Conservation (phyloP, 306 rosid species). For the Abrus precatorius region DNA sequence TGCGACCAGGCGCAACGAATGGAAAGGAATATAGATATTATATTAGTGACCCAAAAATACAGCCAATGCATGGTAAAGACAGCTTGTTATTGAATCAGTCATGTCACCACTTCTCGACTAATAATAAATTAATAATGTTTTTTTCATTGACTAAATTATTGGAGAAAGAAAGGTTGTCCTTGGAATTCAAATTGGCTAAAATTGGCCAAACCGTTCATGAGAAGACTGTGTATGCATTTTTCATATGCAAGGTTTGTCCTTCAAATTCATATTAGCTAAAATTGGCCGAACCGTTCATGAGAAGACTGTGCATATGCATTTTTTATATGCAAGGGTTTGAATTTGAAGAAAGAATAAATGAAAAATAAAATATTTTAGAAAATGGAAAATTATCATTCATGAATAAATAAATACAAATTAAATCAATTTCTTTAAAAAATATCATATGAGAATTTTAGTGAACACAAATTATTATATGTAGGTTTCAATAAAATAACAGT, state of each 20-base stretch:
- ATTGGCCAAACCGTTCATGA: not conserved
- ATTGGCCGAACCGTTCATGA: not conserved
- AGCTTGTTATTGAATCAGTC: not conserved
- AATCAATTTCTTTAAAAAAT: too few relatives aligned
- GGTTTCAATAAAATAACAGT: not conserved
- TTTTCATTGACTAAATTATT: not conserved
- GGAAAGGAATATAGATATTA: not conserved
- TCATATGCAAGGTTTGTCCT: not conserved
- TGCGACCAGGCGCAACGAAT: conserved; percentile 24
- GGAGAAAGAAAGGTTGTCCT: not conserved
- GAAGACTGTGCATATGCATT: not conserved
- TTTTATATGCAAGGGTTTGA: too few relatives aligned
- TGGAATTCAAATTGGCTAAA: not conserved
- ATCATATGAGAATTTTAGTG: too few relatives aligned
- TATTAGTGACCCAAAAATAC: not conserved
- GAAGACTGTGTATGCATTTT: not conserved
- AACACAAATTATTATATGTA: too few relatives aligned
- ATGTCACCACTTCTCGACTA: not conserved
- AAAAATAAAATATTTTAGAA: too few relatives aligned
- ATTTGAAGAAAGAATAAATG: too few relatives aligned
- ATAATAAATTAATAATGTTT: not conserved
- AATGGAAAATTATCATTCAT: too few relatives aligned
- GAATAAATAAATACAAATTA: too few relatives aligned
- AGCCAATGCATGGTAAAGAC: not conserved
- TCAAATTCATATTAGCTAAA: not conserved